phyloP scores from a whole-genome alignment of 2,329 filamentous ascomycete genomes.

The Neofusicoccum ribis region DNA sequence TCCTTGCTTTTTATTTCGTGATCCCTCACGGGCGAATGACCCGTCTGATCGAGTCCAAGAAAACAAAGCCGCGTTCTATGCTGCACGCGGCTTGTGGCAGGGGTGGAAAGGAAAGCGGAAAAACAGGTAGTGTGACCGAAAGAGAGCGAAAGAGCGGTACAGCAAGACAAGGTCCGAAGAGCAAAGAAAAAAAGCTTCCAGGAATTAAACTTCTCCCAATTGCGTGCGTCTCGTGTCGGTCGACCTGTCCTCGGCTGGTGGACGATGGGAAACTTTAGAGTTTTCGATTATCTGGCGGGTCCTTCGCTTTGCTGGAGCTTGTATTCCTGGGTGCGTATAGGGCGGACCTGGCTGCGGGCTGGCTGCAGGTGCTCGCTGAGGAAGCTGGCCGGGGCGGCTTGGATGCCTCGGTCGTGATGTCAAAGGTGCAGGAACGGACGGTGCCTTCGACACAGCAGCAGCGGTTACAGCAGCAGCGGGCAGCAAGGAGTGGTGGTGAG shows the following conservation, averaged over 20 bases:
- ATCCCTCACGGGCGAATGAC: too few species aligned
- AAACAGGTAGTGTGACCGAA: too few species aligned
- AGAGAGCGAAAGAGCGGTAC: not conserved
- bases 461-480: not conserved
- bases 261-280: not conserved
- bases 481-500: not conserved
- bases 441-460: not conserved
- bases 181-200: not conserved
- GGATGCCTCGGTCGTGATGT: not conserved
- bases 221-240: not conserved
- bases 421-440: not conserved
- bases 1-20: slow-evolving; percentile 24
- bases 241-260: not conserved
- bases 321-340: too few species aligned
- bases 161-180: not conserved
- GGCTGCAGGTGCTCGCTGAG: too few species aligned
- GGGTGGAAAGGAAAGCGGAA: not conserved
- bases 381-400: not conserved
- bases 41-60: not conserved
- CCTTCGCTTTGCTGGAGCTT: too few species aligned
- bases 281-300: too few species aligned
- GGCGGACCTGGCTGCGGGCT: too few species aligned
- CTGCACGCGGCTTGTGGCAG: not conserved
- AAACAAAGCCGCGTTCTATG: not conserved
- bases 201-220: not conserved